Evolutionary conservation across 345 rosid species (phyloP).

Genomic region (Aquilaria malaccensis): DNA sequence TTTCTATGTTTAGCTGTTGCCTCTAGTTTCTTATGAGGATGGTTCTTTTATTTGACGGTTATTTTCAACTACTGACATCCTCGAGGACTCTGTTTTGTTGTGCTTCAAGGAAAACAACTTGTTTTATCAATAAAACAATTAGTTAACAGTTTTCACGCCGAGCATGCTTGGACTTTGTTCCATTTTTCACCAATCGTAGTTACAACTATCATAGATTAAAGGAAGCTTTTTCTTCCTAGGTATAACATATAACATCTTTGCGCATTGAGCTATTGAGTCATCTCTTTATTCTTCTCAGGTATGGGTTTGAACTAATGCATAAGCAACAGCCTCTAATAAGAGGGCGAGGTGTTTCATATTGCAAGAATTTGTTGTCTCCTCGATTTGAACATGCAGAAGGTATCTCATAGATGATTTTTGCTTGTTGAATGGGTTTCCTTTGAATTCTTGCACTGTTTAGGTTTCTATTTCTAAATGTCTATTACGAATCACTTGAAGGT

Average conservation of each 20-base stretch:
- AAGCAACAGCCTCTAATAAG: conserved; percentile 79
- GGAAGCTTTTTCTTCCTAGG: conserved; percentile 43
- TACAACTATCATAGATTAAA: conserved; percentile 28
- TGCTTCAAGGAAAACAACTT: conserved; percentile 45
- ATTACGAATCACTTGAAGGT: conserved; percentile 28
- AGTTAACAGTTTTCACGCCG: conserved; percentile 17
- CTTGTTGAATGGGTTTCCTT: background rate
- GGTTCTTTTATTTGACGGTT: conserved; percentile 14
- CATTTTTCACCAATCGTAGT: conserved; percentile 19
- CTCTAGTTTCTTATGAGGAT: background rate
- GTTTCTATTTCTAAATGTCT: conserved; percentile 17
- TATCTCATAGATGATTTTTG: conserved; percentile 15
- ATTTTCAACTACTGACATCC: conserved; percentile 14
- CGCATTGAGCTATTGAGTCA: conserved; percentile 40
- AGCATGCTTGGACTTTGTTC: conserved; percentile 5
- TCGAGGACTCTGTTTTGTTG: conserved; percentile 37
- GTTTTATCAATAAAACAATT: conserved; percentile 20
- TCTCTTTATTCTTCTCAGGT: conserved; percentile 43
- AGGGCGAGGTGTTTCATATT: conserved; percentile 97
- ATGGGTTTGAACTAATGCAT: conserved; percentile 74
- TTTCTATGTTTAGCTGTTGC: background rate
- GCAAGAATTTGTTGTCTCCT: conserved; percentile 95
- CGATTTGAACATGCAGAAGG: conserved; percentile 91
- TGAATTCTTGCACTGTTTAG: background rate
- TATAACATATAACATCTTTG: conserved; percentile 33